These are phyloP conservation scores for Acer campestre DNA, from an alignment of 345 rosid species.

Conservation along the genomic window DNA sequence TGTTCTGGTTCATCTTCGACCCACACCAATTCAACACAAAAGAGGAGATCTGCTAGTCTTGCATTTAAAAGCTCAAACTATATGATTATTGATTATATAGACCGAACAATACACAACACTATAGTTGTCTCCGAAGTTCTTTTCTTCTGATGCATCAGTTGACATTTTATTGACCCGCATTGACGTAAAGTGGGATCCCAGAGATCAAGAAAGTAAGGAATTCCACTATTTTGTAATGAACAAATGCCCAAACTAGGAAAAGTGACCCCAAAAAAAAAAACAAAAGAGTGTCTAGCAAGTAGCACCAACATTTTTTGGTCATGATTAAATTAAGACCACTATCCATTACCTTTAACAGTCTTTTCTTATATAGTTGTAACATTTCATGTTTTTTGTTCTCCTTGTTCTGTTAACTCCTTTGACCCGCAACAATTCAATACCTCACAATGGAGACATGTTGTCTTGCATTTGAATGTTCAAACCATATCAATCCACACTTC, in stretches of 20 bases:
- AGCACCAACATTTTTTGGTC: not conserved
- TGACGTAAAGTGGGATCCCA: not conserved
- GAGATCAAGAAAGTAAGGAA: not conserved
- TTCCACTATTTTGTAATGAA: not conserved
- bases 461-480: not conserved
- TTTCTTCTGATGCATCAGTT: not conserved
- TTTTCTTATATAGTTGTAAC: not conserved
- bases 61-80: not conserved
- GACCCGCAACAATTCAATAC: constrained; percentile 2
- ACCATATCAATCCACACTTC: not conserved
- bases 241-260: not conserved
- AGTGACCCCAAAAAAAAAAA: not conserved
- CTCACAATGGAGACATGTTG: not conserved
- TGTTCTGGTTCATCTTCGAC: not conserved
- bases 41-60: not conserved
- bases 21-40: not conserved
- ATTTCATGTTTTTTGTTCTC: not conserved
- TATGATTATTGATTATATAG: not conserved
- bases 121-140: not conserved
- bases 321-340: not conserved
- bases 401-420: not conserved
- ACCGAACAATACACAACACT: not conserved
- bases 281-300: not conserved
- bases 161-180: not conserved
- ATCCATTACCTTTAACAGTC: not conserved